Percentiles rank a stretch among this genome's conserved stretches.
Conservation (phyloP, 306 rosid species). For the Argentina anserina region DNA sequence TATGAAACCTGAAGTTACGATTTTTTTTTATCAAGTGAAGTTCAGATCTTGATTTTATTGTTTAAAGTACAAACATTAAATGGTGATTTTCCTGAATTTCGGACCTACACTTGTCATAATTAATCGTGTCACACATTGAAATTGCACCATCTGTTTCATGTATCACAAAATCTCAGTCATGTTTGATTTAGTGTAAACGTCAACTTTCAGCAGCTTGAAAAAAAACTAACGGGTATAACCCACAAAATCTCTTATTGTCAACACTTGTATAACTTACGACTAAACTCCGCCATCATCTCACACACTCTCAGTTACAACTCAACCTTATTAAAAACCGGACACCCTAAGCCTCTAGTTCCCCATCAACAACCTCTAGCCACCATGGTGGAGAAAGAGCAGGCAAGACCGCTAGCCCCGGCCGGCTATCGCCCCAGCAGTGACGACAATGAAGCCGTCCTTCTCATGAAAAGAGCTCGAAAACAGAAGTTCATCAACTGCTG, state of each 20-base stretch:
- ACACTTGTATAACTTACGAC: not conserved
- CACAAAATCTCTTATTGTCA: conserved; percentile 6
- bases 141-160: not conserved
- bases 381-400: conserved; percentile 50
- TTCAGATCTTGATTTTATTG: too few relatives aligned
- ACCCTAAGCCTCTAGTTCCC: not conserved
- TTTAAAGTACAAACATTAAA: too few relatives aligned
- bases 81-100: too few relatives aligned
- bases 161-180: not conserved
- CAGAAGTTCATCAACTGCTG: conserved; percentile 40
- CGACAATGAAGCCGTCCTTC: not conserved
- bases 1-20: too few relatives aligned
- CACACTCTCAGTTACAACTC: not conserved
- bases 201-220: conserved; percentile 29
- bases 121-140: not conserved
- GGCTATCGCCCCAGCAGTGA: conserved; percentile 18
- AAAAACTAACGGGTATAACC: not conserved
- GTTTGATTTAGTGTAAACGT: conserved; percentile 3
- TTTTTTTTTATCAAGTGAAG: too few relatives aligned
- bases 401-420: conserved; percentile 41
- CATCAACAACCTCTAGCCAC: not conserved
- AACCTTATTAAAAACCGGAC: not conserved
- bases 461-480: not conserved
- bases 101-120: not conserved
- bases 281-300: not conserved